Base-by-base conservation (phyloP, 2,329 filamentous ascomycete genomes). In the Aspergillus bombycis region DNA sequence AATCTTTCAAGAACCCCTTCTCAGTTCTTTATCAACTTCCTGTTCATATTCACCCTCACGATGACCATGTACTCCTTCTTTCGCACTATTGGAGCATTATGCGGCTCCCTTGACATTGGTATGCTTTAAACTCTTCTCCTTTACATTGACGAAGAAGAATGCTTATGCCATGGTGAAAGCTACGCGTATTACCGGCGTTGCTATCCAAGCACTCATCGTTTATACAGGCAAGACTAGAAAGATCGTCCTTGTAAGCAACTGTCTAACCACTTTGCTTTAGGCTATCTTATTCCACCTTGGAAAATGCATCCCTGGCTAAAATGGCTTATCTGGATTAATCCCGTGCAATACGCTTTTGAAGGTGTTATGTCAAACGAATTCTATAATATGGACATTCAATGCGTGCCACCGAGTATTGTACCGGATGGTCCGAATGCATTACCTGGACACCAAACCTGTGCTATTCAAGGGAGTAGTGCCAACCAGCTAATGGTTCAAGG, bases 311-410 rank as follows among this genome's bases (percentile, higher is more conserved):
- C 84, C 0, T 89, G 86, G 86, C 52, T 55, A 3, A 55, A 55
- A 26, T 55, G 52, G 52, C 52, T 55, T 6, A 38, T 55, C 12
- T 55, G 52, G 52, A 55, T 55, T 19, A 55, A 55, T 11, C 52
- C 52, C 0, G 78, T 93, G 3, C 86, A 89, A 0, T 92, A 92
- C 62, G 88, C 83, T 0, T 93, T 92, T 62, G 88, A 92, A 67
- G 85, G 85, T 0, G 75, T 93, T 0, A 81, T 92, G 71, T 81
- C 88, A 0, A 93, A 93, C 68, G 90, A 93, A 72, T 92, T 93
- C 62, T 83, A 90, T 62, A 76, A 79, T 34, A 75, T 88, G 1
- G 74, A 83, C 1, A 81, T 89, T 32, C 71, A 83, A 62, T 90
- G 88, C 66, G 80, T 80, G 2, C 72, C 82, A 2, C 84, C 86